Conservation (phyloP, 306 rosid genomes). For the Argentina anserina region DNA sequence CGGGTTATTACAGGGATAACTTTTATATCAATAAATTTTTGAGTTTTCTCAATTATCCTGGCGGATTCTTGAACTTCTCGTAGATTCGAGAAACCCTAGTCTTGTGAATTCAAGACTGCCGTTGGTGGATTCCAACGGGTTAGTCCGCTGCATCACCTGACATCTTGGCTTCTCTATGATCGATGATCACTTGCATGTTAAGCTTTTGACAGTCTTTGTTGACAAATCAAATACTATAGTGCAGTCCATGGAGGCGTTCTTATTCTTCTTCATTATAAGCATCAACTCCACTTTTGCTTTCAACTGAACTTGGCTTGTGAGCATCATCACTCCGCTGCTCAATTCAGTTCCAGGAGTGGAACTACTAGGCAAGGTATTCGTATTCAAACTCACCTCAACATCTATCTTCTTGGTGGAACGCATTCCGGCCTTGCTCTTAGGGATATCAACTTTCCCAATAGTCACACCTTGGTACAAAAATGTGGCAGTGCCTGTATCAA, state of each 20-base stretch:
- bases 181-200: slow-evolving; percentile 7
- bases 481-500: neutral
- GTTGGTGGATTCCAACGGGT: too few species aligned
- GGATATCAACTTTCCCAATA: neutral
- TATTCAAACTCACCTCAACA: neutral
- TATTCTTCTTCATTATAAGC: slow-evolving; percentile 20
- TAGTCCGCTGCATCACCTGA: too few species aligned
- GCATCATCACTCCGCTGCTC: neutral
- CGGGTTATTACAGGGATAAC: too few species aligned
- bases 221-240: neutral
- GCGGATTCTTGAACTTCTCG: too few species aligned
- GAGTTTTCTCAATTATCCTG: too few species aligned
- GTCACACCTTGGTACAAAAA: neutral
- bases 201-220: neutral
- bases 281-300: slow-evolving; percentile 13
- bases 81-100: neutral
- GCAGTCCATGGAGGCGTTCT: slow-evolving; percentile 10
- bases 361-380: neutral
- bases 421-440: slow-evolving; percentile 1
- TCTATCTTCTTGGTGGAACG: neutral
- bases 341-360: neutral
- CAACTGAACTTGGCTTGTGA: neutral
- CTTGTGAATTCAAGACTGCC: too few species aligned
- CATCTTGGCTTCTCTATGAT: neutral
- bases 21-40: too few species aligned